These are phyloP conservation scores for Pestalotiopsis sp. DNA, from an alignment of 2,329 filamentous ascomycete genomes.

Conservation along the genomic window DNA sequence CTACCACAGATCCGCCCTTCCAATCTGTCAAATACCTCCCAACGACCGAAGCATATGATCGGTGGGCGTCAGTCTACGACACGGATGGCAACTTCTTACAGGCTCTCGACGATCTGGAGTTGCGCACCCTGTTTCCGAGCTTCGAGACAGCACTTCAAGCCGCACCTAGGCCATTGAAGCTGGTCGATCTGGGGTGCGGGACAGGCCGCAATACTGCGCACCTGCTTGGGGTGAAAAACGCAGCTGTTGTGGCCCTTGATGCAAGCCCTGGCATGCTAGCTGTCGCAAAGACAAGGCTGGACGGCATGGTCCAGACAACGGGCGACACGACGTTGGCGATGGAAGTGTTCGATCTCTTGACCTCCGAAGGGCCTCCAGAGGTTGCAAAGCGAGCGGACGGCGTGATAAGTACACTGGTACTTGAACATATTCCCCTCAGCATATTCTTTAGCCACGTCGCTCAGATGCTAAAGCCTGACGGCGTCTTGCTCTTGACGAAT, in stretches of 20 bases:
- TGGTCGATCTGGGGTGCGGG: conserved; percentile 68
- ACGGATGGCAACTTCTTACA: conserved; percentile 69
- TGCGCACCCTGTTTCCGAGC: conserved; percentile 50
- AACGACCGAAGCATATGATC: conserved; percentile 35
- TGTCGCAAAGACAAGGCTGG: conserved; percentile 45
- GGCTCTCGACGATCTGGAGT: conserved; percentile 61
- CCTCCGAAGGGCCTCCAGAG: conserved; percentile 25
- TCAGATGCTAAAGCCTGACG: conserved; percentile 47
- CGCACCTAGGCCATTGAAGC: conserved; percentile 30
- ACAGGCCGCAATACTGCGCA: conserved; percentile 65
- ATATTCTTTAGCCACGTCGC: conserved; percentile 51
- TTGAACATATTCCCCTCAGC: conserved; percentile 62
- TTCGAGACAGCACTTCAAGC: conserved; percentile 41
- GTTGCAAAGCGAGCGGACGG: conserved; percentile 37
- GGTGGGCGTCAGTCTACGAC: conserved; percentile 56
- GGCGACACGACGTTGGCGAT: conserved; percentile 20
- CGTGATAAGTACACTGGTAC: conserved; percentile 63
- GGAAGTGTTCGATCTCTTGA: conserved; percentile 42
- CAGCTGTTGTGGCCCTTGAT: conserved; percentile 55
- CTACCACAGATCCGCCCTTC: conserved; percentile 14
- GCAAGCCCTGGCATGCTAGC: conserved; percentile 60
- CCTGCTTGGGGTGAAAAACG: conserved; percentile 39
- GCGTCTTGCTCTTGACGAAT: conserved; percentile 63
- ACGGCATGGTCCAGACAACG: not conserved
- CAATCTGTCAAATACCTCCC: conserved; percentile 32